Percentiles rank a stretch among this genome's conserved stretches.
Conservation (phyloP, 2,329 filamentous ascomycete species). For the Huntiella moniliformis region DNA sequence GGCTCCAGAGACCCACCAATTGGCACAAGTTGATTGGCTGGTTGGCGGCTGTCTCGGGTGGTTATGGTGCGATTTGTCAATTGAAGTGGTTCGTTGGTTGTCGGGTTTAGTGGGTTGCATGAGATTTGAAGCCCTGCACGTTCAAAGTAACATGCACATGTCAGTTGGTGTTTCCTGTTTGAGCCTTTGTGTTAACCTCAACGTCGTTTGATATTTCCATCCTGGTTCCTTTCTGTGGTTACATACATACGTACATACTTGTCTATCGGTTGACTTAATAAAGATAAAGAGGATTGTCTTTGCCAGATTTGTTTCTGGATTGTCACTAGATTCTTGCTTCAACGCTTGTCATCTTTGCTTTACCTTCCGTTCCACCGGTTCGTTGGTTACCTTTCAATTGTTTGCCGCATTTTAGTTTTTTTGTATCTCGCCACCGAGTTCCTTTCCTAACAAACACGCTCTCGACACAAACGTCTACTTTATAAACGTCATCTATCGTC, state of each 20-base stretch:
- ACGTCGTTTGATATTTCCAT: no score
- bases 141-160: no score
- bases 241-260: no score
- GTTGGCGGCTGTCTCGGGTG: constrained; percentile 5
- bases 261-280: no score
- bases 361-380: neutral
- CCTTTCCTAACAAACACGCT: no score
- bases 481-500: neutral
- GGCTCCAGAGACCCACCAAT: neutral
- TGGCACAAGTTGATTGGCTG: constrained; percentile 7
- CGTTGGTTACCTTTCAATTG: neutral
- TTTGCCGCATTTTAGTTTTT: no score
- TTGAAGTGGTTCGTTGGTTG: constrained; percentile 7
- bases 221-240: no score
- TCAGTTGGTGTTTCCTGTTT: no score
- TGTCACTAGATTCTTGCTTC: neutral
- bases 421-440: no score
- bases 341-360: neutral
- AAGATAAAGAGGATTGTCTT: no score
- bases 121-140: neutral
- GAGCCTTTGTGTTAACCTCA: no score
- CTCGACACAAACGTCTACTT: no score
- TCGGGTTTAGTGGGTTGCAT: neutral
- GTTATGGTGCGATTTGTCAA: constrained; percentile 10
- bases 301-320: neutral